Evolutionary conservation across 1,284 basidiomycete genomes (phyloP), one percentile per base, ranked within the genome.

Genomic region (Vanrija sp.): DNA sequence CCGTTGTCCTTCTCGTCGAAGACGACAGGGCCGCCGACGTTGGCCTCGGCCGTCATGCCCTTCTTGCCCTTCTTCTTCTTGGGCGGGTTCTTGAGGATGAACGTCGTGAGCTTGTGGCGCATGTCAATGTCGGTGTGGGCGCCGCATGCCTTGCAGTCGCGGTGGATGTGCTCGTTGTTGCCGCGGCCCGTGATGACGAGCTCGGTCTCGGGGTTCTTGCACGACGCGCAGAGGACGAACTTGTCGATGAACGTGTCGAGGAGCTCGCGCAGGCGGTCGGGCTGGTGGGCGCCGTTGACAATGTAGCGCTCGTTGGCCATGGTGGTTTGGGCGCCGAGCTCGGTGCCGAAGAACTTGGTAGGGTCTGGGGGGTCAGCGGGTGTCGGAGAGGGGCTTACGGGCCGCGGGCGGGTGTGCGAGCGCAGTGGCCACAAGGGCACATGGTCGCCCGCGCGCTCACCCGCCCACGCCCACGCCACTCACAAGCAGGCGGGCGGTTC

Each of bases 171-270:
- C 69, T 97, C 94, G 54, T 80, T 83, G 76, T 89, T 92, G 45
- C 66, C 67, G 41, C 65, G 65, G 55, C 72, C 72, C 69, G 89
- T 84, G 72, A 98, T 86, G 78, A 94, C 80, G 49, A 98, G 84
- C 70, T 98, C 95, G 41, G 96, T 99, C 79, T 99, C 96, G 22
- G 96, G 96, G 75, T 99, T 99, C 82, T 98, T 98, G 88, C 96
- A 99, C 39, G 87, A 84, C 61, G 86, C 87, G 80, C 96, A 99
- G 24, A 99, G 86, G 50, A 99, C 93, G 69, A 97, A 99, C 77
- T 97, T 97, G 64, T 90, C 89, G 79, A 99, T 99, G 81, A 98
- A 99, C 43, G 77, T 83, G 74, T 98, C 95, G 66, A 98, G 86
- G 8, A 99, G 85, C 77, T 98, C 95, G 57, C 95, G 89, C 27